Base-by-base conservation (phyloP, 306 rosid species). In the Prunus armeniaca region DNA sequence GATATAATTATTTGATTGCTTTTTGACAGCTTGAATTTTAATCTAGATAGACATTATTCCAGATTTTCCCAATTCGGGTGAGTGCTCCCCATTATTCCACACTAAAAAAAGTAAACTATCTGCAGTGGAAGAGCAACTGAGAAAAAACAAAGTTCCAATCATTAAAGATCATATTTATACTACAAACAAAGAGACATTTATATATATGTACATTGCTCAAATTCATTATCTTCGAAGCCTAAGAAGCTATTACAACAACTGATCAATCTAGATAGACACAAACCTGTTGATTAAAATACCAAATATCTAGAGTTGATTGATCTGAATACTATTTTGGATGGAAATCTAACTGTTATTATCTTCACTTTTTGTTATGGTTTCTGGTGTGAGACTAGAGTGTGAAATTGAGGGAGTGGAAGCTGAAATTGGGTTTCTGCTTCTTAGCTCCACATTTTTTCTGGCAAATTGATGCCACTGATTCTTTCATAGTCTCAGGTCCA, bases 401-500 rank as follows among this genome's bases (percentile, higher is more conserved):
- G 73, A 95, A 95, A 87, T 83, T 92, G 57, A 95, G 99, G 78
- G 92, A 83, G 81, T 92, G 97, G 71, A 92, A 95, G 71, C 78
- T 85, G 82, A 89, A 83, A 78, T 47, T 30, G 6, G 87, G 74
- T 71, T 83, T 77, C 34, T 72, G 78, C 80, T 79, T 85, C 76
- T 83, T 76, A 34, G 76, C 67, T 70, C 75, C 74, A 20, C 87
- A 82, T 49, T 77, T 86, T 45, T 81, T 81, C 67, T 84, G 75
- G 84, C 92, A 90, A 28, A 75, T 56, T 3, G 55, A 34, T 9
- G 96, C 93, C 72, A 90, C 90, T 0, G 96, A 84, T 78, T 84
- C 85, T 78, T 92, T 95, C 97, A 95, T 90, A 50, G 81, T 71
- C 83, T 89, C 93, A 2, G 96, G 96, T 72, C 99, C 99, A 67